phyloP scores from a whole-genome alignment of 768 basidiomycete species.

The Lactarius evosmus region DNA sequence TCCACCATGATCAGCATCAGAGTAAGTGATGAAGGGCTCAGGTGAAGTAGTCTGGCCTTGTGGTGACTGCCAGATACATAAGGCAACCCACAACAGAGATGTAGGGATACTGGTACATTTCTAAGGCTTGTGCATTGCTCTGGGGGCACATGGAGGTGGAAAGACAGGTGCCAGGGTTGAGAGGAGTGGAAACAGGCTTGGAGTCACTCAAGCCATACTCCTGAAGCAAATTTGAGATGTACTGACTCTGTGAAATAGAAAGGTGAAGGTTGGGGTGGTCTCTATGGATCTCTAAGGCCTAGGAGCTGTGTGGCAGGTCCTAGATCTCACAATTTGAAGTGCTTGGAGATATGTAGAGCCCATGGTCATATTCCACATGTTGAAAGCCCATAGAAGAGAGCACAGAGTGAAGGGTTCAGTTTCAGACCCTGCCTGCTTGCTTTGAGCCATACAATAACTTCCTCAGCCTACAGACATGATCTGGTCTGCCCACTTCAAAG shows the following conservation, averaged over 20 bases:
- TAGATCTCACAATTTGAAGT: slow-evolving; percentile 14
- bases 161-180: slow-evolving; percentile 9
- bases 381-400: neutral
- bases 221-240: slow-evolving; percentile 3
- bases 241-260: slow-evolving; percentile 8
- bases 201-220: neutral
- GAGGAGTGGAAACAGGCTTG: slow-evolving; percentile 7
- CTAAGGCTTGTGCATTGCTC: neutral
- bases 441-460: neutral
- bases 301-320: neutral
- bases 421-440: neutral
- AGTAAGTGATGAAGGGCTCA: slow-evolving; percentile 6
- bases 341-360: neutral
- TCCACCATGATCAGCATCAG: slow-evolving; percentile 17
- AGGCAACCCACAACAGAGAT: neutral
- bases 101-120: slow-evolving; percentile 15
- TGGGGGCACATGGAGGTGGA: slow-evolving; percentile 11
- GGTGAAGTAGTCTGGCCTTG: neutral
- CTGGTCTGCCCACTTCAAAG: neutral
- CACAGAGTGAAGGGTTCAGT: neutral
- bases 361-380: too few species aligned
- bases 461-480: neutral
- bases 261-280: neutral
- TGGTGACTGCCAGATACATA: neutral
- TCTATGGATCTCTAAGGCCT: neutral